These are phyloP conservation scores for Monilinia polystroma DNA, from an alignment of 2,329 filamentous ascomycete genomes.

Conservation along the genomic window DNA sequence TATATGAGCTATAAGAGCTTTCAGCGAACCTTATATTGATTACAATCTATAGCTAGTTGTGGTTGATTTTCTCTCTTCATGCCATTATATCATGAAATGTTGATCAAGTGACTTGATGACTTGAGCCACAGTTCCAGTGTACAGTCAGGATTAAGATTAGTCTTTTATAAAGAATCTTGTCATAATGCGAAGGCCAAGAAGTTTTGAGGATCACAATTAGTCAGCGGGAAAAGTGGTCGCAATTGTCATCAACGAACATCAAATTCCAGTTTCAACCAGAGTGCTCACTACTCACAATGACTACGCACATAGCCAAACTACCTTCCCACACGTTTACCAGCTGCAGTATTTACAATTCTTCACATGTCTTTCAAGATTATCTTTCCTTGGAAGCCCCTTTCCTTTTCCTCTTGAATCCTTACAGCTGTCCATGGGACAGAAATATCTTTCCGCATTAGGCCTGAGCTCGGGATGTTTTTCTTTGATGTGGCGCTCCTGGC, in stretches of 20 bases:
- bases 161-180: neutral
- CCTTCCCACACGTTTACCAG: neutral
- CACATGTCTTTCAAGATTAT: slow-evolving; percentile 12
- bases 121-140: too few relatives aligned
- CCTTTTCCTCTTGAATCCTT: slow-evolving; percentile 10
- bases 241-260: neutral
- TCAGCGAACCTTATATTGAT: too few relatives aligned
- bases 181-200: too few relatives aligned
- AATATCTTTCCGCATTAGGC: neutral
- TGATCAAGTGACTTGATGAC: too few relatives aligned
- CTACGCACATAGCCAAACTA: neutral
- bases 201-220: neutral
- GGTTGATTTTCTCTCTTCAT: too few relatives aligned
- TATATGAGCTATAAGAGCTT: too few relatives aligned
- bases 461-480: neutral
- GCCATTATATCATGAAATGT: too few relatives aligned
- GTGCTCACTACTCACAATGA: neutral
- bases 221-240: neutral
- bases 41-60: too few relatives aligned
- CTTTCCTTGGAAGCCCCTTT: slow-evolving; percentile 1
- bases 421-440: slow-evolving; percentile 7
- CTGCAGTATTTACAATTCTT: neutral
- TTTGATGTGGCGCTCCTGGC: neutral
- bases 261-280: neutral
- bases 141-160: neutral